phyloP scores from a whole-genome alignment of 805 yeast genomes.

The Candida morakotiae region DNA sequence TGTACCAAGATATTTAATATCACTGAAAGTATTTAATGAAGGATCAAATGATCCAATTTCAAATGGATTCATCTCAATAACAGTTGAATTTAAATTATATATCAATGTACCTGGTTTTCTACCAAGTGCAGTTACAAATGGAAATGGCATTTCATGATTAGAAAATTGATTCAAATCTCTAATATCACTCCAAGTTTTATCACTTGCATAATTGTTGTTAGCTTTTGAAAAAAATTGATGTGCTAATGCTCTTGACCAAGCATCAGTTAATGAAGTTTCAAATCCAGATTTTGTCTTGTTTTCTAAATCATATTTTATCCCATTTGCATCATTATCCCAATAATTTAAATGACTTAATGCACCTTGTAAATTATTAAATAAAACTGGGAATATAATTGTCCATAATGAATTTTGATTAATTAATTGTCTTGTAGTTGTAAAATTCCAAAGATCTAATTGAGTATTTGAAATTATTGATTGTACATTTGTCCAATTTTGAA shows the following conservation, averaged over 20 bases:
- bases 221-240: constrained; percentile 33
- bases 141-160: constrained; percentile 33
- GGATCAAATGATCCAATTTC: constrained; percentile 43
- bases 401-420: constrained; percentile 18
- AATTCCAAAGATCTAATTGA: constrained; percentile 33
- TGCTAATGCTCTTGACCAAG: constrained; percentile 33
- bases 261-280: constrained; percentile 28
- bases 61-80: constrained; percentile 33
- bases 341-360: constrained; percentile 49
- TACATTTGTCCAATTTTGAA: constrained; percentile 55
- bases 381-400: constrained; percentile 60
- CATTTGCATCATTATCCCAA: constrained; percentile 18
- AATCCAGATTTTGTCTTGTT: constrained; percentile 29
- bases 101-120: constrained; percentile 57
- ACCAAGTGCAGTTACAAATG: constrained; percentile 45
- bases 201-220: constrained; percentile 24
- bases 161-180: constrained; percentile 36
- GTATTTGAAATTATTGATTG: constrained; percentile 26
- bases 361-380: constrained; percentile 53
- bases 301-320: constrained; percentile 14
- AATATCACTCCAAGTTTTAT: constrained; percentile 27
- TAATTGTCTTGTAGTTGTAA: constrained; percentile 24
- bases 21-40: constrained; percentile 35
- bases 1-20: constrained; percentile 69
- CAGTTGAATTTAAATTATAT: constrained; percentile 63